Percentiles rank a stretch among this genome's conserved stretches.
phyloP scores from a whole-genome alignment of 805 yeast species.

The Zygoascus bituminiphila region DNA sequence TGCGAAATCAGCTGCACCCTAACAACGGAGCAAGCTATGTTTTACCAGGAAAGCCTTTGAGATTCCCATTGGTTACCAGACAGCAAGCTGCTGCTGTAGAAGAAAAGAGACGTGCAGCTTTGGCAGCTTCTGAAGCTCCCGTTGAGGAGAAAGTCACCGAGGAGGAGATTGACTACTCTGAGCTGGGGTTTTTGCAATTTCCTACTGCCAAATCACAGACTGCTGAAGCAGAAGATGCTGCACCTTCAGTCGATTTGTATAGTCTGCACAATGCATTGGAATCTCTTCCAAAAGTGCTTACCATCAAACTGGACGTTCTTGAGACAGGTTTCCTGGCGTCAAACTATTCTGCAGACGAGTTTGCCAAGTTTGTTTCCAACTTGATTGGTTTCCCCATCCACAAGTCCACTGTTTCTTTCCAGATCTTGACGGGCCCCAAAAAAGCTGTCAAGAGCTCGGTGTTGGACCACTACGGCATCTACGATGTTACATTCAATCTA shows the following conservation, averaged over 20 bases:
- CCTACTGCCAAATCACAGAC: slow-evolving; percentile 1
- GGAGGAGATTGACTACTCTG: slow-evolving; percentile 4
- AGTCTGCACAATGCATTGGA: slow-evolving; percentile 10
- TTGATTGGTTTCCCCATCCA: slow-evolving; percentile 12
- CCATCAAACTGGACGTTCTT: slow-evolving; percentile 2
- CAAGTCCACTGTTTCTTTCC: slow-evolving; percentile 6
- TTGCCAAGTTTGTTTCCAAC: slow-evolving; percentile 8
- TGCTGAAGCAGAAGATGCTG: neutral
- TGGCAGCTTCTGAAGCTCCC: neutral
- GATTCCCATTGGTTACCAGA: slow-evolving; percentile 2
- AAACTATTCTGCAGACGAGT: slow-evolving; percentile 6
- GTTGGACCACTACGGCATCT: slow-evolving; percentile 7
- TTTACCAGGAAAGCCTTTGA: slow-evolving; percentile 22
- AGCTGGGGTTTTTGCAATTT: slow-evolving; percentile 1
- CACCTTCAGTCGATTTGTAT: slow-evolving; percentile 1
- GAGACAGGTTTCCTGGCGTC: slow-evolving; percentile 11
- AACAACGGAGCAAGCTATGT: slow-evolving; percentile 70
- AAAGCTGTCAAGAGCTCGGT: slow-evolving; percentile 7
- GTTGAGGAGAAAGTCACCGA: slow-evolving; percentile 1
- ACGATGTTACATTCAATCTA: slow-evolving; percentile 2
- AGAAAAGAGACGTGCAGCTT: slow-evolving; percentile 2
- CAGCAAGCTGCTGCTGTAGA: slow-evolving; percentile 2
- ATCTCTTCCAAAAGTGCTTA: slow-evolving; percentile 10
- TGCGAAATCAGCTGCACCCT: slow-evolving; percentile 72
- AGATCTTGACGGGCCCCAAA: slow-evolving; percentile 5